These are phyloP conservation scores for Calonectria naviculata DNA, from an alignment of 2,329 filamentous ascomycete species.

Conservation along the genomic window DNA sequence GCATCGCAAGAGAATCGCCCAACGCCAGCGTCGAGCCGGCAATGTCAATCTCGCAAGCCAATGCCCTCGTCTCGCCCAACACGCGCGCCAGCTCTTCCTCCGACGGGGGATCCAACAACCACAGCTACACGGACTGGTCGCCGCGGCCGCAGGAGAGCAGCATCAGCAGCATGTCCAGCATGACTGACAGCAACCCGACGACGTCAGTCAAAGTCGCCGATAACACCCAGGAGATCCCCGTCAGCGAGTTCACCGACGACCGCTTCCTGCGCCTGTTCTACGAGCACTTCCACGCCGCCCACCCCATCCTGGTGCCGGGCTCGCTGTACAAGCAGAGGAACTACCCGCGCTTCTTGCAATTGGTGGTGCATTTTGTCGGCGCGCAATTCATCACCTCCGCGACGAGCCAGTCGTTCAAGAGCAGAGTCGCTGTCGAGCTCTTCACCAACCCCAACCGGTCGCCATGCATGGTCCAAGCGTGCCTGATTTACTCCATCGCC, in stretches of 20 bases:
- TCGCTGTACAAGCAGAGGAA: constrained; percentile 19
- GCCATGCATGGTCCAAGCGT: constrained; percentile 15
- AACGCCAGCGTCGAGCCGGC: not conserved
- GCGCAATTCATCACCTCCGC: constrained; percentile 23
- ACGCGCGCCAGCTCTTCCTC: not conserved
- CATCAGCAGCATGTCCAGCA: not conserved
- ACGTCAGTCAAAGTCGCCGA: not conserved
- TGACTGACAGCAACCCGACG: not conserved
- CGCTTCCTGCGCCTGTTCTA: constrained; percentile 20
- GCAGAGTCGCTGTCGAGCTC: not conserved
- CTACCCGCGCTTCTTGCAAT: constrained; percentile 22
- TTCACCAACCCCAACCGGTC: not conserved
- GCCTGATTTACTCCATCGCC: constrained; percentile 7
- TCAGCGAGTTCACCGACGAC: not conserved
- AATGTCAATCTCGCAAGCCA: not conserved
- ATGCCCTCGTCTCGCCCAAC: not conserved
- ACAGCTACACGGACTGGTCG: not conserved
- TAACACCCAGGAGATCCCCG: not conserved
- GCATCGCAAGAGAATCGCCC: not conserved
- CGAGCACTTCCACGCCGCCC: constrained; percentile 34
- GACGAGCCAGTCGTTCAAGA: constrained; percentile 3
- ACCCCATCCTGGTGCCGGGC: constrained; percentile 30
- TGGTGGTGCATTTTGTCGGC: constrained; percentile 32
- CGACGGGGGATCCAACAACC: not conserved
- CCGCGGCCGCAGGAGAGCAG: not conserved